phyloP scores from a whole-genome alignment of 805 yeast genomes.

The Scheffersomyces lignosus region DNA sequence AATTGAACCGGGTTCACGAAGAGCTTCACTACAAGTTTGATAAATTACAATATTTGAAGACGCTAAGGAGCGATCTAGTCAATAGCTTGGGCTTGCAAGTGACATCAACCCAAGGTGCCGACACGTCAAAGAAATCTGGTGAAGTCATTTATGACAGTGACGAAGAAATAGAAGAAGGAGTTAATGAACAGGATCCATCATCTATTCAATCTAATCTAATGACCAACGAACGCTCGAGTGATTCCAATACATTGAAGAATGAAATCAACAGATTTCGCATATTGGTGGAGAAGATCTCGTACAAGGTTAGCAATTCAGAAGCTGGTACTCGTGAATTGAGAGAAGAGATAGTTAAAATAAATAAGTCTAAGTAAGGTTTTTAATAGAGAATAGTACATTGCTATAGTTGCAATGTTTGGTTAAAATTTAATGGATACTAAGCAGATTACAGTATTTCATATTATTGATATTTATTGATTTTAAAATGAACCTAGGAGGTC shows the following conservation, averaged over 20 bases:
- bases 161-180: conserved; percentile 12
- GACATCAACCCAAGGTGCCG: conserved; percentile 3
- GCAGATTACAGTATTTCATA: too few relatives aligned
- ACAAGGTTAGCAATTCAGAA: conserved; percentile 5
- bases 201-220: conserved; percentile 10
- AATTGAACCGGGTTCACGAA: conserved; percentile 16
- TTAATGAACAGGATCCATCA: too few relatives aligned
- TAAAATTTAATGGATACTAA: too few relatives aligned
- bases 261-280: conserved; percentile 29
- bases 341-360: conserved; percentile 1
- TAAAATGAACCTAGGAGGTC: too few relatives aligned
- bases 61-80: conserved; percentile 10
- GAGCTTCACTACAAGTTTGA: conserved; percentile 25
- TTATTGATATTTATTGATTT: too few relatives aligned
- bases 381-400: too few relatives aligned
- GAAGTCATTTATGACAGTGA: conserved; percentile 18
- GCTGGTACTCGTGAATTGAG: conserved; percentile 3
- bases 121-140: not conserved
- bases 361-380: too few relatives aligned
- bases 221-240: conserved; percentile 1
- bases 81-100: conserved; percentile 1
- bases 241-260: conserved; percentile 6
- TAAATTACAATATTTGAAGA: conserved; percentile 28
- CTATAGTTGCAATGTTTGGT: too few relatives aligned
- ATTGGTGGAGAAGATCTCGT: conserved; percentile 24